These are phyloP conservation scores for Pythium dissotocum DNA, from an alignment of 352 stramenopile species.

Conservation along the genomic window DNA sequence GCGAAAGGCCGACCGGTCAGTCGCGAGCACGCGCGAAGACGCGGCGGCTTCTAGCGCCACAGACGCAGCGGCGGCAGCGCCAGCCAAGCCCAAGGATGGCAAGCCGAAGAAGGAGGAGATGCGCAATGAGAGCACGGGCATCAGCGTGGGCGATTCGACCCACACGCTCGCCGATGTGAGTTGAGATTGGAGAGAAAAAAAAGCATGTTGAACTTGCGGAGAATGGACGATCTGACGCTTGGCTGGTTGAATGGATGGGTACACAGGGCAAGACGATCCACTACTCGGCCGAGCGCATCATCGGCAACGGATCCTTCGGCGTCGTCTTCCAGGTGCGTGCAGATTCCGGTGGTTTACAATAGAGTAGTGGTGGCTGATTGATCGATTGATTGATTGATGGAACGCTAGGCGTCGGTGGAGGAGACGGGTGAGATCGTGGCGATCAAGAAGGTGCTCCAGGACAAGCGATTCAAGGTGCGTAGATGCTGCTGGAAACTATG, in stretches of 20 bases:
- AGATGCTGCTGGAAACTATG: not conserved
- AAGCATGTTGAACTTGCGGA: constrained; percentile 21
- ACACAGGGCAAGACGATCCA: constrained; percentile 85
- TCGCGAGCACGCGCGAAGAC: constrained; percentile 23
- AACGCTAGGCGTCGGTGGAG: constrained; percentile 86
- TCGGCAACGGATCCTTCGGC: constrained; percentile 99
- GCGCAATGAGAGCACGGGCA: constrained; percentile 84
- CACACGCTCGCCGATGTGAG: constrained; percentile 82
- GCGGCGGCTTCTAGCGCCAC: not conserved
- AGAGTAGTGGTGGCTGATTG: not conserved
- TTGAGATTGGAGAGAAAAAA: not conserved
- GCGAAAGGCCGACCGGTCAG: constrained; percentile 25
- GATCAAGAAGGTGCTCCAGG: constrained; percentile 99
- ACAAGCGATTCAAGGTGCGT: constrained; percentile 98
- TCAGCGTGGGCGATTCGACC: constrained; percentile 77
- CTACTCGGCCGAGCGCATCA: constrained; percentile 98
- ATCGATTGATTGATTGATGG: not conserved
- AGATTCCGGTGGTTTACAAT: not conserved
- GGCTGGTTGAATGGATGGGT: not conserved
- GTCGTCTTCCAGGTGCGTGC: constrained; percentile 95
- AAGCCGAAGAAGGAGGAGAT: constrained; percentile 79
- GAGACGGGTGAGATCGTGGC: constrained; percentile 98
- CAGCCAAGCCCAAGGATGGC: constrained; percentile 41
- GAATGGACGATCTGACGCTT: not conserved
- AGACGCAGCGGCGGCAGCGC: constrained; percentile 35